These are phyloP conservation scores for Puccinia hordei DNA, from an alignment of 1,284 basidiomycete species.

Conservation along the genomic window DNA sequence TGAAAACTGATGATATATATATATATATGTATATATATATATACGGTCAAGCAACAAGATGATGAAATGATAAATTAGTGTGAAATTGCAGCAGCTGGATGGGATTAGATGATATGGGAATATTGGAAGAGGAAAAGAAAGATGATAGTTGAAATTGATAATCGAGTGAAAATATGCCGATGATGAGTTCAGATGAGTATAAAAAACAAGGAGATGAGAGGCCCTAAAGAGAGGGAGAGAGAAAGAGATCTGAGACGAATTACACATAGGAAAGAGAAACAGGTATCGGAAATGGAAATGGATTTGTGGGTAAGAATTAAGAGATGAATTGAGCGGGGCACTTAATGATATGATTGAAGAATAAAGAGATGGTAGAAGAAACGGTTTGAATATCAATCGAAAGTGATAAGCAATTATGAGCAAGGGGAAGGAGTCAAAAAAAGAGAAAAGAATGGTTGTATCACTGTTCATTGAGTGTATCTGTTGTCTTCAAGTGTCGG, in stretches of 20 bases:
- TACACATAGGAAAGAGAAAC: neutral
- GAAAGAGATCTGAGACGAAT: neutral
- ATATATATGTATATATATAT: slow-evolving; percentile 15
- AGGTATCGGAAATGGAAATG: neutral
- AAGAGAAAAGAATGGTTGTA: neutral
- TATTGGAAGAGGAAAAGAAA: neutral
- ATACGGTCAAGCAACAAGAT: neutral
- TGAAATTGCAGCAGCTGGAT: neutral
- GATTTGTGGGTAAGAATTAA: neutral
- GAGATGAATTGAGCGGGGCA: too few species aligned
- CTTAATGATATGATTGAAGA: too few species aligned
- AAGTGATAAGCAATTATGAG: too few species aligned
- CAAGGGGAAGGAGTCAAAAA: neutral
- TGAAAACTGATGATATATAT: neutral
- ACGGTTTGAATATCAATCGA: too few species aligned
- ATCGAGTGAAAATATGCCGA: too few species aligned
- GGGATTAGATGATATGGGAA: neutral
- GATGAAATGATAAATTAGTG: neutral
- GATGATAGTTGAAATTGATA: neutral
- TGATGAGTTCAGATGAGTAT: too few species aligned
- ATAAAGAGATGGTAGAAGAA: too few species aligned
- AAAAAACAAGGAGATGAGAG: neutral
- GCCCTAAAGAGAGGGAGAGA: neutral
- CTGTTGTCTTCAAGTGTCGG: neutral
- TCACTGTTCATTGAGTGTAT: neutral